These are phyloP conservation scores for Hyphodiscus hymeniophilus DNA, from an alignment of 495 filamentous ascomycete species.

Conservation along the genomic window DNA sequence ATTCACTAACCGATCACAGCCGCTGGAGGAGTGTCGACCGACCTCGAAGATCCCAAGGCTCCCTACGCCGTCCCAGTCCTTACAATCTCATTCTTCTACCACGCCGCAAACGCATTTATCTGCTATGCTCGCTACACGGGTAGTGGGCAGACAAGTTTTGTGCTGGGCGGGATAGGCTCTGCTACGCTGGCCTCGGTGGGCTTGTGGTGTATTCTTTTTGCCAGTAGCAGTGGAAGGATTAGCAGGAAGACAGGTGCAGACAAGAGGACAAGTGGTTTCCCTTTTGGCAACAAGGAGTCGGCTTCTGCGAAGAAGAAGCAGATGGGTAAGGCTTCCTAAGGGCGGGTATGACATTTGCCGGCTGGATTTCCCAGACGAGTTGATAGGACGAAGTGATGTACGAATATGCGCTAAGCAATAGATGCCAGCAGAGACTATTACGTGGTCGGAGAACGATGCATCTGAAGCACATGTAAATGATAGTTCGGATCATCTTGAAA, in stretches of 20 bases:
- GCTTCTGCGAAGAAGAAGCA: constrained; percentile 44
- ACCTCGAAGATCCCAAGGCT: constrained; percentile 43
- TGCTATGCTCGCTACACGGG: constrained; percentile 54
- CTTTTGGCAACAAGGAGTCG: constrained; percentile 67
- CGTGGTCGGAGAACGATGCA: too few species aligned
- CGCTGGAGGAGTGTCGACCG: constrained; percentile 27
- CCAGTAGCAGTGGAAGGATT: constrained; percentile 51
- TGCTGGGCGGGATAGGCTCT: constrained; percentile 43
- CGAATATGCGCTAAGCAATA: too few species aligned
- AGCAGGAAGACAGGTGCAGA: constrained; percentile 67
- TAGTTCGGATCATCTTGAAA: too few species aligned
- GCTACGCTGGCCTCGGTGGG: constrained; percentile 51
- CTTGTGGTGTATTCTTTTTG: constrained; percentile 71
- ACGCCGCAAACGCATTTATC: constrained; percentile 55
- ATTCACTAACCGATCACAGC: constrained; percentile 4
- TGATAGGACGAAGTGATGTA: too few species aligned
- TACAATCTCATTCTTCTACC: constrained; percentile 57
- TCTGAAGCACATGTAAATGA: too few species aligned
- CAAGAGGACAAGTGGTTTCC: constrained; percentile 71
- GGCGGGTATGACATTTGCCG: too few species aligned
- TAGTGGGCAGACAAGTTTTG: constrained; percentile 44
- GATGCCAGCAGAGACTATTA: too few species aligned
- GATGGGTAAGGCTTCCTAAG: constrained; percentile 12
- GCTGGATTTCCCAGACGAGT: too few species aligned
- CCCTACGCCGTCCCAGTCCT: constrained; percentile 65